phyloP scores from a whole-genome alignment of 495 filamentous ascomycete species.

The Penicillium tannophilum region DNA sequence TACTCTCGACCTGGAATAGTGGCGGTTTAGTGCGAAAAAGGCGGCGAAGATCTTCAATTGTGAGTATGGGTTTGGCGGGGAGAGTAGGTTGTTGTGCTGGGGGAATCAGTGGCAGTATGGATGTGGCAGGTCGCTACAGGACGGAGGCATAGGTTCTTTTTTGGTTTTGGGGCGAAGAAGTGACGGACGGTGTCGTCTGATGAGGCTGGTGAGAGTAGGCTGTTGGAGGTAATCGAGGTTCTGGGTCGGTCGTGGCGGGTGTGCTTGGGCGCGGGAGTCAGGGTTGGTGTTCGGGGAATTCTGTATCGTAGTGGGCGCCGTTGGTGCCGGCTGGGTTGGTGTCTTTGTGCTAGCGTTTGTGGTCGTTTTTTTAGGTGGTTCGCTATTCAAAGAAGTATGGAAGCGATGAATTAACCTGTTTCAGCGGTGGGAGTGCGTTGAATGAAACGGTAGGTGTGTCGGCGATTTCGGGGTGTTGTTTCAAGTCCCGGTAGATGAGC shows the following conservation, averaged over 20 bases:
- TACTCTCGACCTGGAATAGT: slow-evolving; percentile 16
- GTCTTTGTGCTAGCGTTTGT: not conserved
- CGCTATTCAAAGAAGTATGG: no score
- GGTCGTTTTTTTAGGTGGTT: not conserved
- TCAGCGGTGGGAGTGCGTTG: slow-evolving; percentile 2
- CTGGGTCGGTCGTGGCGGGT: slow-evolving; percentile 12
- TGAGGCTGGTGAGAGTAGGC: slow-evolving; percentile 9
- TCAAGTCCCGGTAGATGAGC: not conserved
- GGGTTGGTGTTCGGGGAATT: slow-evolving; percentile 3
- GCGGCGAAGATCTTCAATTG: slow-evolving; percentile 19
- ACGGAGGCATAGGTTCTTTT: slow-evolving; percentile 14
- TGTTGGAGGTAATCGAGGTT: slow-evolving; percentile 6
- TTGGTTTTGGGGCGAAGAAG: slow-evolving; percentile 10
- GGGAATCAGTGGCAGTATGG: slow-evolving; percentile 3
- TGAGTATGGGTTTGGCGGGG: slow-evolving; percentile 16
- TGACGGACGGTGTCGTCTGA: slow-evolving; percentile 5
- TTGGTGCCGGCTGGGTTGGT: slow-evolving; percentile 5
- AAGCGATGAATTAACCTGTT: slow-evolving; percentile 7
- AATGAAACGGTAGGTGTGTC: not conserved
- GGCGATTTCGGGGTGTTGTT: not conserved
- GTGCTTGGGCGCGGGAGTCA: not conserved
- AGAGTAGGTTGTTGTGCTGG: slow-evolving; percentile 4
- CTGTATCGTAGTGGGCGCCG: not conserved
- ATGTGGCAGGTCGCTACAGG: slow-evolving; percentile 8
- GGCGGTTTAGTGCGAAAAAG: slow-evolving; percentile 16